These are phyloP conservation scores for Lupinus albus DNA, from an alignment of 306 rosid genomes.

Conservation along the genomic window DNA sequence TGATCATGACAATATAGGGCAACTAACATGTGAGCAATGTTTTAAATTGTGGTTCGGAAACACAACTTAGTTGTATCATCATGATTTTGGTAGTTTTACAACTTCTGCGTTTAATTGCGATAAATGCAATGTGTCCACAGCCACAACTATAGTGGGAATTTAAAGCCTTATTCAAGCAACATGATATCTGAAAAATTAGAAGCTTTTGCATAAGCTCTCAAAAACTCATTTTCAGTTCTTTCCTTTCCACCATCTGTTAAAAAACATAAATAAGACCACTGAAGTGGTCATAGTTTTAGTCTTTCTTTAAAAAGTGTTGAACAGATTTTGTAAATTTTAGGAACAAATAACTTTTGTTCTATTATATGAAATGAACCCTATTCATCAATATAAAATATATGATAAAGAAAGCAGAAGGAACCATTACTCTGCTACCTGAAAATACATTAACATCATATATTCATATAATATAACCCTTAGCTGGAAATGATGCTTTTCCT, in stretches of 20 bases:
- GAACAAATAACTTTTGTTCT: neutral
- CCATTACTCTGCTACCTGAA: conserved; percentile 30
- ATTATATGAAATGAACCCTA: conserved; percentile 52
- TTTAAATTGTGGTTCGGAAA: no score
- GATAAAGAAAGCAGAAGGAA: conserved; percentile 17
- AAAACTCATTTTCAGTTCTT: neutral
- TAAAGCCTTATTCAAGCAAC: no score
- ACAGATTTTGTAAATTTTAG: no score
- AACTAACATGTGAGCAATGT: neutral
- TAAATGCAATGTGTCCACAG: no score
- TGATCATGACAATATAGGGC: neutral
- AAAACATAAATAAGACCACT: no score
- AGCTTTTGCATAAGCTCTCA: neutral
- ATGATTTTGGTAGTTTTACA: no score
- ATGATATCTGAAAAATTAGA: neutral
- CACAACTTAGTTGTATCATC: no score
- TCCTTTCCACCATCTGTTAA: neutral
- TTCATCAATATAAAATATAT: conserved; percentile 36
- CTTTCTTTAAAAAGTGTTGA: no score
- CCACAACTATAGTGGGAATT: no score
- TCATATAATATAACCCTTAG: conserved; percentile 38
- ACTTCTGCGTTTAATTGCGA: no score
- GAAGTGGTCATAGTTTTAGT: no score
- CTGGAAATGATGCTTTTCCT: conserved; percentile 83
- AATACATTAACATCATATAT: conserved; percentile 37